phyloP scores from a whole-genome alignment of 202 grass and related monocot species.

The Eragrostis tef region DNA sequence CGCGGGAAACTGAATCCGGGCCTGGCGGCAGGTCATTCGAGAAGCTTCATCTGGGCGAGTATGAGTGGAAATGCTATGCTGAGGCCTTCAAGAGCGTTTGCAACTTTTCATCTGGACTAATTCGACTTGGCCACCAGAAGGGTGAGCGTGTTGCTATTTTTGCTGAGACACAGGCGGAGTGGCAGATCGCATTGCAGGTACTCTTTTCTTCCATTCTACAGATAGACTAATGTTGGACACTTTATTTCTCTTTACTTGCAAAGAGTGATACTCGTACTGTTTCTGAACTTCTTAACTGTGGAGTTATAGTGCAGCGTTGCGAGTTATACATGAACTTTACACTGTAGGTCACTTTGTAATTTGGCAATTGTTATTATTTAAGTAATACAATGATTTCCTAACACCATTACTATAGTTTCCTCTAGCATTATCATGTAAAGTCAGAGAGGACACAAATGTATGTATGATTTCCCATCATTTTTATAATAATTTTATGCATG shows the following conservation, averaged over 20 bases:
- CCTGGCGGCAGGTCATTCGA: conserved; percentile 79
- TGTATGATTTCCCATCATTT: neutral
- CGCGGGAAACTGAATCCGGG: conserved; percentile 61
- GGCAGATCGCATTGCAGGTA: conserved; percentile 96
- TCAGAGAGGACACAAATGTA: conserved; percentile 8
- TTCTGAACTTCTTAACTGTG: conserved; percentile 8
- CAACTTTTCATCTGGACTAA: conserved; percentile 78
- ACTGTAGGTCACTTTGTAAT: neutral
- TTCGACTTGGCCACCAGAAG: conserved; percentile 68
- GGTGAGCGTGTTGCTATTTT: conserved; percentile 84
- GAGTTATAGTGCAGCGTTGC: neutral
- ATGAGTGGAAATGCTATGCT: conserved; percentile 86
- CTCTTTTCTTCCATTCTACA: neutral
- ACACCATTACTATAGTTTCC: neutral
- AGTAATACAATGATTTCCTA: conserved; percentile 3
- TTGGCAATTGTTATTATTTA: conserved; percentile 2
- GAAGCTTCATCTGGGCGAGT: conserved; percentile 92
- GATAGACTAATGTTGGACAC: conserved; percentile 4
- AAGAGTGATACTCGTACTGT: conserved; percentile 9
- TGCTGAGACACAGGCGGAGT: conserved; percentile 85
- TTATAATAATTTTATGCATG: neutral
- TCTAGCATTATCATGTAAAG: conserved; percentile 23
- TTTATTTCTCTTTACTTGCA: conserved; percentile 22
- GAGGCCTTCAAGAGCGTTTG: conserved; percentile 75
- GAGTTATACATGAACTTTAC: conserved; percentile 12